Evolutionary conservation across 805 yeast species (phyloP).

Genomic region (Candida fluviatilis): DNA sequence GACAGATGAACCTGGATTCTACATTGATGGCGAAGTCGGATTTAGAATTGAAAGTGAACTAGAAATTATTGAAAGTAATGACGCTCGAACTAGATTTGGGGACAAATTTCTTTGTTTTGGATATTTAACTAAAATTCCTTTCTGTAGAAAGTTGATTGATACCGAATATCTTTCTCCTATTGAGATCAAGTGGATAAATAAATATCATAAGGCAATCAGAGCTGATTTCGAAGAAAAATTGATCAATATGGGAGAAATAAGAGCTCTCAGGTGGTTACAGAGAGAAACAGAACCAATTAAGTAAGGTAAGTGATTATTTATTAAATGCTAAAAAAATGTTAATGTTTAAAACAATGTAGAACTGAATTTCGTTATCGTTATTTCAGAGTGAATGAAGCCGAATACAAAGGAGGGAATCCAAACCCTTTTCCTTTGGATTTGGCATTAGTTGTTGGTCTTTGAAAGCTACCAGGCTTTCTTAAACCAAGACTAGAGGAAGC

Average conservation of each 20-base stretch:
- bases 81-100: constrained; percentile 33
- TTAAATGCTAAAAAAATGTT: constrained; percentile 1
- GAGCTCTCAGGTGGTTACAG: constrained; percentile 66
- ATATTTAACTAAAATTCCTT: constrained; percentile 42
- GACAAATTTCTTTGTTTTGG: constrained; percentile 31
- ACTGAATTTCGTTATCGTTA: background rate
- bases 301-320: background rate
- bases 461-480: constrained; percentile 33
- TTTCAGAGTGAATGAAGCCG: background rate
- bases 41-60: constrained; percentile 85
- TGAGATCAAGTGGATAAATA: constrained; percentile 38
- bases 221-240: constrained; percentile 35
- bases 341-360: background rate
- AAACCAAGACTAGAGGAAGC: constrained; percentile 14
- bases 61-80: constrained; percentile 44
- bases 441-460: constrained; percentile 22
- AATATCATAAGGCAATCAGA: constrained; percentile 30
- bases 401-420: constrained; percentile 17
- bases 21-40: constrained; percentile 87
- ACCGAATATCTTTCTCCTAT: constrained; percentile 20
- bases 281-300: constrained; percentile 51
- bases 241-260: constrained; percentile 50
- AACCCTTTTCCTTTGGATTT: constrained; percentile 14
- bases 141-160: constrained; percentile 33
- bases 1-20: constrained; percentile 93